Conservation (phyloP, 2,329 filamentous ascomycete genomes). For the Zymoseptoria tritici region DNA sequence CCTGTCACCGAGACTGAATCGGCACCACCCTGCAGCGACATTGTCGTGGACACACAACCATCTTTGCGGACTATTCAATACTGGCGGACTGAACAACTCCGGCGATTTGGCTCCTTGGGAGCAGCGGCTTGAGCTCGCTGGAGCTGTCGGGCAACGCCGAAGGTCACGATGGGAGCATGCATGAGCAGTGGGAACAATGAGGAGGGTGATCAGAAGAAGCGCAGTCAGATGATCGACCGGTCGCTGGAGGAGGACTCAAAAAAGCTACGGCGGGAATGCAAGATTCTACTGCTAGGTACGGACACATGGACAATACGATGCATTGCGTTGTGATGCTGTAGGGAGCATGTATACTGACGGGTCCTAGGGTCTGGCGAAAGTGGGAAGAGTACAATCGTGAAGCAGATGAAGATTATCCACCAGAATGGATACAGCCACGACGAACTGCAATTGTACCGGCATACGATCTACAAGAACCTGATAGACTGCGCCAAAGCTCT, state of each 20-base stretch:
- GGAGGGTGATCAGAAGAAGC: conserved; percentile 87
- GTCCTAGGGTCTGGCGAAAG: conserved; percentile 84
- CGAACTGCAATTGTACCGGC: conserved; percentile 85
- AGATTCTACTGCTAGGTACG: conserved; percentile 89
- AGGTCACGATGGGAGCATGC: conserved; percentile 71
- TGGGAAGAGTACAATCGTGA: conserved; percentile 98
- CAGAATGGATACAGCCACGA: conserved; percentile 95
- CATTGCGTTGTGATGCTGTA: background rate
- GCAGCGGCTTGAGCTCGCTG: conserved; percentile 21
- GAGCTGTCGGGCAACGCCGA: conserved; percentile 18
- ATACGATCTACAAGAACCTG: conserved; percentile 97
- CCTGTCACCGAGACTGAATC: background rate
- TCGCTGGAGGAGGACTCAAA: conserved; percentile 90
- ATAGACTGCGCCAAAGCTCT: conserved; percentile 94
- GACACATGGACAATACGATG: background rate
- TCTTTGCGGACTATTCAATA: conserved; percentile 1
- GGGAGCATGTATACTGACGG: conserved; percentile 10
- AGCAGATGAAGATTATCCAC: conserved; percentile 99
- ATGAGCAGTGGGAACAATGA: conserved; percentile 81
- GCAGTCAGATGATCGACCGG: conserved; percentile 91
- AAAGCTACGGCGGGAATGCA: conserved; percentile 92
- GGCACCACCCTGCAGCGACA: background rate
- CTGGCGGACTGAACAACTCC: conserved; percentile 12
- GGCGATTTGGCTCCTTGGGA: conserved; percentile 17
- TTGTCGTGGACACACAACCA: background rate